A percentile compares a stretch with the other conserved stretches of the same genome.
phyloP scores from a whole-genome alignment of 1,284 basidiomycete genomes.

The Boletus semigastroideus region DNA sequence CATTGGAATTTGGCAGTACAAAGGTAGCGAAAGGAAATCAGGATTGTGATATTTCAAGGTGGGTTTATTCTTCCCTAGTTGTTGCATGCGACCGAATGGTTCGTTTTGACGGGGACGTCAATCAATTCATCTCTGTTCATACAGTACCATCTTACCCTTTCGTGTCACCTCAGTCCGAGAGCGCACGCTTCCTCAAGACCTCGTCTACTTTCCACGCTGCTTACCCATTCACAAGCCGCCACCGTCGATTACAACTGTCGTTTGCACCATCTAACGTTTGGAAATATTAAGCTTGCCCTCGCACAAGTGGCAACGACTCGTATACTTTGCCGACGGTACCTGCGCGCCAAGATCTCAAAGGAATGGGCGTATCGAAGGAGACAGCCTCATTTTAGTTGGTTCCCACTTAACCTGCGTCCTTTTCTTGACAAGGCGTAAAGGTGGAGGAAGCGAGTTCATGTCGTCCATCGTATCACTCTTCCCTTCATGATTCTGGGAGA shows the following conservation, averaged over 20 bases:
- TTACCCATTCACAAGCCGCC: slow-evolving; percentile 31
- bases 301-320: slow-evolving; percentile 55
- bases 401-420: slow-evolving; percentile 51
- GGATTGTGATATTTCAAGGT: background rate
- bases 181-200: slow-evolving; percentile 36
- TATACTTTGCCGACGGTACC: slow-evolving; percentile 46
- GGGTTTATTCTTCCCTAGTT: too few species aligned
- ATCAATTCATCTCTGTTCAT: too few species aligned
- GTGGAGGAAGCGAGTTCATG: slow-evolving; percentile 46
- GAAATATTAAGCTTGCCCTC: slow-evolving; percentile 49
- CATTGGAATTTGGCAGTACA: background rate
- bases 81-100: background rate
- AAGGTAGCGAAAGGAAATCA: background rate
- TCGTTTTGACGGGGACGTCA: background rate
- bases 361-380: slow-evolving; percentile 43
- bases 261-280: slow-evolving; percentile 46
- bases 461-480: slow-evolving; percentile 48
- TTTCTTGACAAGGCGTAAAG: slow-evolving; percentile 47
- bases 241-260: slow-evolving; percentile 41
- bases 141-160: too few species aligned
- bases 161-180: too few species aligned
- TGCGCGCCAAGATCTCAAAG: slow-evolving; percentile 45
- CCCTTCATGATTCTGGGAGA: slow-evolving; percentile 50
- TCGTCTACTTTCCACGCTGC: slow-evolving; percentile 20
- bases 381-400: slow-evolving; percentile 26